Percentiles rank a stretch among this genome's conserved stretches.
Evolutionary conservation across 2,329 filamentous ascomycete genomes (phyloP).

Genomic region (Phoma herbarum): DNA sequence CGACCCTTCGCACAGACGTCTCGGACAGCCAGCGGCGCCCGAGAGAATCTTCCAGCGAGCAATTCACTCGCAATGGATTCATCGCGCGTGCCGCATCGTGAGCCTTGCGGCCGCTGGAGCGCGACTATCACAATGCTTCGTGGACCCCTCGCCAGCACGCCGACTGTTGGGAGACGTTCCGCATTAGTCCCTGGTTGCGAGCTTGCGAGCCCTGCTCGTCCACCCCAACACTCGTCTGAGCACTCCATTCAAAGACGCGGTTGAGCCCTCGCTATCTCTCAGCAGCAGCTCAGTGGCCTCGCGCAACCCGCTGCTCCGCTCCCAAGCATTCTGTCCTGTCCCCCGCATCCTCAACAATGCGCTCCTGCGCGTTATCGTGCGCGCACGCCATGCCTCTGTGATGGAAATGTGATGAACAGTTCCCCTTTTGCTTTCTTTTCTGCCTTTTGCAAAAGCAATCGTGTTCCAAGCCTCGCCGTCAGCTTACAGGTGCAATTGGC

Average conservation of each 20-base stretch:
- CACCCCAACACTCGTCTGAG: conserved; percentile 7
- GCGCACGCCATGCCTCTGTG: conserved; percentile 4
- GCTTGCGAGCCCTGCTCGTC: conserved; percentile 30
- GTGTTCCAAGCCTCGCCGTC: conserved; percentile 10
- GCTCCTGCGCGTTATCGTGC: conserved; percentile 21
- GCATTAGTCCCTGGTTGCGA: conserved; percentile 36
- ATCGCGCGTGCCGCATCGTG: conserved; percentile 2
- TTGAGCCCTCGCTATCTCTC: conserved; percentile 35
- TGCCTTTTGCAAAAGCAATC: background rate
- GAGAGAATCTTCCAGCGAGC: conserved; percentile 19
- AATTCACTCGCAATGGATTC: background rate
- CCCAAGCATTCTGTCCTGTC: conserved; percentile 23
- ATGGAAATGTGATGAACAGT: too few species aligned
- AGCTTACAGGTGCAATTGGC: conserved; percentile 6
- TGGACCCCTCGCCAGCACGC: conserved; percentile 1
- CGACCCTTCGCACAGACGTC: conserved; percentile 25
- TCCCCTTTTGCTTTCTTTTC: too few species aligned
- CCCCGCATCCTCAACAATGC: conserved; percentile 25
- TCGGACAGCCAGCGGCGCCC: conserved; percentile 20
- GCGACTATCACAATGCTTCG: conserved; percentile 9
- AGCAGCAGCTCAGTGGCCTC: conserved; percentile 26
- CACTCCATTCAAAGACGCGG: conserved; percentile 19
- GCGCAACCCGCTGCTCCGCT: conserved; percentile 12
- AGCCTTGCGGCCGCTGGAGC: conserved; percentile 2
- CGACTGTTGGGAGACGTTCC: conserved; percentile 33